These are phyloP conservation scores for Yarrowia divulgata DNA, from an alignment of 805 yeast species.

Conservation along the genomic window DNA sequence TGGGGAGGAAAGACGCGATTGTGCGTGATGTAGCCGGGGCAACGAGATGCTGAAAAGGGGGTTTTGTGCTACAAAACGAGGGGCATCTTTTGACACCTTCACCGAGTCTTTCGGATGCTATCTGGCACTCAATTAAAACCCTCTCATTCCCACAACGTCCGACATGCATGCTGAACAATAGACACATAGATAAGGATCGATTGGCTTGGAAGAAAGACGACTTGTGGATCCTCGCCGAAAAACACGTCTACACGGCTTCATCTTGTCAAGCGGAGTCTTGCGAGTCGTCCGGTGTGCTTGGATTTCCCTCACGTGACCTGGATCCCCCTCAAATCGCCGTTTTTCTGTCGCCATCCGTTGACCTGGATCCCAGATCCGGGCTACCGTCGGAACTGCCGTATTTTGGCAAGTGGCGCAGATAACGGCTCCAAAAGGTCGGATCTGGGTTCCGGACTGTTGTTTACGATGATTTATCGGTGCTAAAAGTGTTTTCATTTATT, in stretches of 20 bases:
- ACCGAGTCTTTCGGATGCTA: too few relatives aligned
- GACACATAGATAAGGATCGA: slow-evolving; percentile 18
- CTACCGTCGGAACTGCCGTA: slow-evolving; percentile 22
- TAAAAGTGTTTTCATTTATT: too few relatives aligned
- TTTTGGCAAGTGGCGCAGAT: neutral
- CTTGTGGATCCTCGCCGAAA: neutral
- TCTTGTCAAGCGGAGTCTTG: neutral
- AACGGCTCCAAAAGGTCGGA: neutral
- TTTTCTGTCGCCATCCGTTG: neutral
- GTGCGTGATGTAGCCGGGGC: neutral
- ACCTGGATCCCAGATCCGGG: slow-evolving; percentile 30
- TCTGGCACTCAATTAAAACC: too few relatives aligned
- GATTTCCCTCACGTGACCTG: neutral
- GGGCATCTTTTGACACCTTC: too few relatives aligned
- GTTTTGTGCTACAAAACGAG: neutral
- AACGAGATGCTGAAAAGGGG: neutral
- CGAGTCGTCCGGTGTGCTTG: neutral
- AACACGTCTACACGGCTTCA: neutral
- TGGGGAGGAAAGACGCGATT: neutral
- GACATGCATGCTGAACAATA: neutral
- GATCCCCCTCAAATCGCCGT: neutral
- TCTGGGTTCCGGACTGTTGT: too few relatives aligned
- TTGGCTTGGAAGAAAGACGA: slow-evolving; percentile 2
- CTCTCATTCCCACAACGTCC: neutral
- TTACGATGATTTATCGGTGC: too few relatives aligned